Conservation (phyloP, 805 yeast genomes). For the Spathaspora sp. region DNA sequence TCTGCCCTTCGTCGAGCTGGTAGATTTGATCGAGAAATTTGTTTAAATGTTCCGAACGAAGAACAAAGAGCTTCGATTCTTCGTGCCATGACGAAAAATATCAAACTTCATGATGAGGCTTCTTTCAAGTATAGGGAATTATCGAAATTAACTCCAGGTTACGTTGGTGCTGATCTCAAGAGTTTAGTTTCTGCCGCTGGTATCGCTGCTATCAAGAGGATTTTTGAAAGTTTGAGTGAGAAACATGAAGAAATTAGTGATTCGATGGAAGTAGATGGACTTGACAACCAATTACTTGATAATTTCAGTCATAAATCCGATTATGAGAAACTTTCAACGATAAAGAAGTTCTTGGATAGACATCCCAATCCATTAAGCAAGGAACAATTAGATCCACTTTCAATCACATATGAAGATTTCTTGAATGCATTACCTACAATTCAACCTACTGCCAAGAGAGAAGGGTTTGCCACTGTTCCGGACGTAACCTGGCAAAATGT, state of each 20-base stretch:
- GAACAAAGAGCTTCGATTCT: conserved; percentile 72
- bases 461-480: conserved; percentile 98
- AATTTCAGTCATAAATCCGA: conserved; percentile 34
- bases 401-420: conserved; percentile 79
- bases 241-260: conserved; percentile 23
- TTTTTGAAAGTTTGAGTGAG: conserved; percentile 59
- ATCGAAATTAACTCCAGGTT: conserved; percentile 95
- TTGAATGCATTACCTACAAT: conserved; percentile 82
- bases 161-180: conserved; percentile 95
- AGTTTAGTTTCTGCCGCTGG: conserved; percentile 96
- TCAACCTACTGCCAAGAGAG: conserved; percentile 97
- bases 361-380: conserved; percentile 79
- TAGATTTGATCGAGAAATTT: conserved; percentile 91
- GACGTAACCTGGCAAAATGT: conserved; percentile 95
- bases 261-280: conserved; percentile 1
- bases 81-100: conserved; percentile 61
- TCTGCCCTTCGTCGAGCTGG: conserved; percentile 96
- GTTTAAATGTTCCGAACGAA: conserved; percentile 93
- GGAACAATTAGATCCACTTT: conserved; percentile 71
- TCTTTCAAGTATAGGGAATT: conserved; percentile 62
- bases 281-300: conserved; percentile 20
- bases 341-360: conserved; percentile 64
- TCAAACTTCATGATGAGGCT: conserved; percentile 61
- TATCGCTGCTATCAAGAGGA: conserved; percentile 86
- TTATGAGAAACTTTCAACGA: conserved; percentile 49